Conservation (phyloP, 2,329 filamentous ascomycete genomes). For the Cytospora piceae region DNA sequence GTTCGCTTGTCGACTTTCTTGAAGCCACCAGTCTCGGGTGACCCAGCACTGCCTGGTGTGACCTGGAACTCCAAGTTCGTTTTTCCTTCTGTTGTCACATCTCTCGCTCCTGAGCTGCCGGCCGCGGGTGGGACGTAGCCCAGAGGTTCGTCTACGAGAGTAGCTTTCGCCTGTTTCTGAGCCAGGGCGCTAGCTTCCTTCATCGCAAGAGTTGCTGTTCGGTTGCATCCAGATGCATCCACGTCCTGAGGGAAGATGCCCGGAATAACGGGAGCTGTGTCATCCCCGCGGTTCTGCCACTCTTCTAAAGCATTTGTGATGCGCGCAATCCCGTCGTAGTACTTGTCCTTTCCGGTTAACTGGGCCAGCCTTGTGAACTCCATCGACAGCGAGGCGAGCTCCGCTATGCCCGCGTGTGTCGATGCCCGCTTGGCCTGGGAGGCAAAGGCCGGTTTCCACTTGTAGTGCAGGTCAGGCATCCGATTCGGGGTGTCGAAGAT, state of each 20-base stretch:
- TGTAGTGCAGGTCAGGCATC: slow-evolving; percentile 84
- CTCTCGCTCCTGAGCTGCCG: neutral
- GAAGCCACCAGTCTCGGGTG: slow-evolving; percentile 32
- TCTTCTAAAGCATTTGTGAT: slow-evolving; percentile 80
- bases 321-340: slow-evolving; percentile 87
- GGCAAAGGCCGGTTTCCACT: slow-evolving; percentile 70
- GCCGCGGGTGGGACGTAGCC: slow-evolving; percentile 38
- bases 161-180: slow-evolving; percentile 41
- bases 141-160: slow-evolving; percentile 33
- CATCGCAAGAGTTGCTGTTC: slow-evolving; percentile 45
- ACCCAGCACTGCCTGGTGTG: slow-evolving; percentile 34
- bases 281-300: slow-evolving; percentile 63
- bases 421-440: slow-evolving; percentile 67
- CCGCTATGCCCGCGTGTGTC: slow-evolving; percentile 61
- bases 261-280: slow-evolving; percentile 62
- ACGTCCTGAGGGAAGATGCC: slow-evolving; percentile 81
- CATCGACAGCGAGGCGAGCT: slow-evolving; percentile 78
- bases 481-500: slow-evolving; percentile 91
- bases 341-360: slow-evolving; percentile 75
- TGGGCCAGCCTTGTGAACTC: slow-evolving; percentile 91
- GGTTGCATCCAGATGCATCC: slow-evolving; percentile 80
- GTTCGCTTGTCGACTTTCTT: slow-evolving; percentile 21
- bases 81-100: slow-evolving; percentile 25
- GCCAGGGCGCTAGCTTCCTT: slow-evolving; percentile 41
- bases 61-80: slow-evolving; percentile 38